Evolutionary conservation across 257 asterid species (phyloP).

Genomic region (Solanum pimpinellifolium): DNA sequence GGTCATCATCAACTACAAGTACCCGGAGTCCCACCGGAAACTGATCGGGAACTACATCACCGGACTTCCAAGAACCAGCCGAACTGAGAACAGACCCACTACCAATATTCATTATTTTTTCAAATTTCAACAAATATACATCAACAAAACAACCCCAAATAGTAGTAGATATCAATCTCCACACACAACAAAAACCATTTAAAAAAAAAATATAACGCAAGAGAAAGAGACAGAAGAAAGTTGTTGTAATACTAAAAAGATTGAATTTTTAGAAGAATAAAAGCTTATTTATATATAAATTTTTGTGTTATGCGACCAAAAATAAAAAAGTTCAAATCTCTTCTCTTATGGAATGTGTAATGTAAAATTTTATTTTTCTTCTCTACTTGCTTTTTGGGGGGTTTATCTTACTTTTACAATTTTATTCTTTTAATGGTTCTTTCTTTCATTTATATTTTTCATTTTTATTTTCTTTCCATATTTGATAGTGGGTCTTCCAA

Average conservation of each 20-base stretch:
- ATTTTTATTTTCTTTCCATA: neutral
- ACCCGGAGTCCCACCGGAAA: slow-evolving; percentile 91
- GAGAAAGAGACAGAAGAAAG: neutral
- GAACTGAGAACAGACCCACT: neutral
- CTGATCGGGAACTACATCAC: slow-evolving; percentile 54
- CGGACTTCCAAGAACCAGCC: slow-evolving; percentile 36
- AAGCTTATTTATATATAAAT: slow-evolving; percentile 6
- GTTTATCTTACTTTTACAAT: neutral
- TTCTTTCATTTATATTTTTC: neutral
- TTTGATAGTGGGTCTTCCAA: slow-evolving; percentile 5
- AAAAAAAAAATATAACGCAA: slow-evolving; percentile 2
- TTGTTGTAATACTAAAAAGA: neutral
- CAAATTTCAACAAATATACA: slow-evolving; percentile 5
- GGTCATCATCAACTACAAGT: slow-evolving; percentile 94
- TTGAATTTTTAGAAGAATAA: neutral
- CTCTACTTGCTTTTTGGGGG: neutral
- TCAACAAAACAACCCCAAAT: neutral
- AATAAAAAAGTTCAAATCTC: neutral
- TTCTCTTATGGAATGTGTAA: neutral
- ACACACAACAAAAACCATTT: neutral
- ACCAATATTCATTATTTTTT: slow-evolving; percentile 56
- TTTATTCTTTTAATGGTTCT: neutral
- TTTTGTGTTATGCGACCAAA: neutral
- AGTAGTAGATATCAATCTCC: neutral
- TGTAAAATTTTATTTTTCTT: neutral